Conservation (phyloP, 1,284 basidiomycete species). For the Microbotryum scabiosae region DNA sequence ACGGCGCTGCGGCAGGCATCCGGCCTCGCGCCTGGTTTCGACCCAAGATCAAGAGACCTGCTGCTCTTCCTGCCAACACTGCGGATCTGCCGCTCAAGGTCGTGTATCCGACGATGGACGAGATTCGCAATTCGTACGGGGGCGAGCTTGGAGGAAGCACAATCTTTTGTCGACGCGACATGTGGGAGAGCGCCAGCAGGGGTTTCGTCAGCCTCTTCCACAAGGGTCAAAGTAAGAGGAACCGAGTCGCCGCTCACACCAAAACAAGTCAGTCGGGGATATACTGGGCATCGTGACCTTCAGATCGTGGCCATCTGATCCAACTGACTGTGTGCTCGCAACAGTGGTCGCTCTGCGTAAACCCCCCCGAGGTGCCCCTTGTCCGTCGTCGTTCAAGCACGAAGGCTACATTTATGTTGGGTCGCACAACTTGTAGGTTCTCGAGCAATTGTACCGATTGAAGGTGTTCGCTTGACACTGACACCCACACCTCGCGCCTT, state of each 20-base stretch:
- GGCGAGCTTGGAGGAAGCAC: constrained; percentile 17
- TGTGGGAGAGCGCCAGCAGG: not conserved
- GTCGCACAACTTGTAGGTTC: constrained; percentile 27
- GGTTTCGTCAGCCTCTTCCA: constrained; percentile 19
- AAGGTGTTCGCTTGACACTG: no score
- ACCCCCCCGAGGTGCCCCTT: not conserved
- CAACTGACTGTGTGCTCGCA: no score
- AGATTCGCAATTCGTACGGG: constrained; percentile 3
- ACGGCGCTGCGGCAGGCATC: constrained; percentile 10
- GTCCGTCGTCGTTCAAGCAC: not conserved
- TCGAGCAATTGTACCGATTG: not conserved
- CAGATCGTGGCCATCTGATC: not conserved
- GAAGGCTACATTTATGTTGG: constrained; percentile 28
- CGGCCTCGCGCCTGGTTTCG: constrained; percentile 13
- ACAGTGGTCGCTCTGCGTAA: constrained; percentile 24
- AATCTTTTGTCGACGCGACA: constrained; percentile 17
- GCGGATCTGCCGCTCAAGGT: constrained; percentile 19
- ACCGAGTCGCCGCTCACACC: constrained; percentile 19
- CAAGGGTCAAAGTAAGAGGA: constrained; percentile 17
- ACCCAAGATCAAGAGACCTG: not conserved
- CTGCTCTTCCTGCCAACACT: not conserved
- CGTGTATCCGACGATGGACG: constrained; percentile 21
- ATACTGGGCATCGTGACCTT: not conserved
- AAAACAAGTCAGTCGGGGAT: constrained; percentile 14
- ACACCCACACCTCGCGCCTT: not conserved